These are phyloP conservation scores for Tylopilus sp. DNA, from an alignment of 768 basidiomycete genomes.

Conservation along the genomic window DNA sequence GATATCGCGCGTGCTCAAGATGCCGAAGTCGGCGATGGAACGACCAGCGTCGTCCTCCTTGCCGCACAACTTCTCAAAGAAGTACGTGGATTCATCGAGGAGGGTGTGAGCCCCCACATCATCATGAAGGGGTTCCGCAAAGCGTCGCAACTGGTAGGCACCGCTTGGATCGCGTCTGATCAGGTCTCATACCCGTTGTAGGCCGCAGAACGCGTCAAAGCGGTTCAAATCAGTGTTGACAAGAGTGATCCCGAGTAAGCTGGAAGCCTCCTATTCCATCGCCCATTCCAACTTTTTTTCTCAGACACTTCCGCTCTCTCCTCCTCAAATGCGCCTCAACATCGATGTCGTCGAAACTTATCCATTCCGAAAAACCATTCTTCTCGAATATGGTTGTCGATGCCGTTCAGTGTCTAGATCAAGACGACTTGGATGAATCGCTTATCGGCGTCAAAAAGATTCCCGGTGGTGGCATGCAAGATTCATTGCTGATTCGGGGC, in stretches of 20 bases:
- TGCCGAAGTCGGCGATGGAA: constrained; percentile 97
- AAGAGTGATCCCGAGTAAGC: constrained; percentile 86
- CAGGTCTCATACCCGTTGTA: constrained; percentile 30
- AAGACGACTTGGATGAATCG: constrained; percentile 90
- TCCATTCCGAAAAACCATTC: constrained; percentile 98
- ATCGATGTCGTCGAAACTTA: constrained; percentile 99
- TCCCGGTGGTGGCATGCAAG: constrained; percentile 96
- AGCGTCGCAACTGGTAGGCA: constrained; percentile 77
- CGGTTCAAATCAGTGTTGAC: constrained; percentile 87
- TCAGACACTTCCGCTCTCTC: constrained; percentile 87
- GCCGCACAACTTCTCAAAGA: constrained; percentile 96
- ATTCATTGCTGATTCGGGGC: constrained; percentile 83
- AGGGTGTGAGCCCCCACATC: constrained; percentile 94
- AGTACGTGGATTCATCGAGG: constrained; percentile 86
- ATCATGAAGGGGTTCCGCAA: constrained; percentile 96
- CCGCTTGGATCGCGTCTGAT: not conserved
- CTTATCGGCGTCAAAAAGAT: constrained; percentile 98
- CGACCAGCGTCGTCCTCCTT: constrained; percentile 91
- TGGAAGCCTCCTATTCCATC: not conserved
- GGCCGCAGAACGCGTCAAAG: constrained; percentile 85
- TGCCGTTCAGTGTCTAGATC: constrained; percentile 89
- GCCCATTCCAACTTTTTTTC: constrained; percentile 7
- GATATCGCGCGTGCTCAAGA: constrained; percentile 98
- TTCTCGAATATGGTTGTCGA: constrained; percentile 99
- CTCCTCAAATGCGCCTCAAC: constrained; percentile 96